Evolutionary conservation across 371 early-diverging fungal species (phyloP), one percentile per base, ranked within the genome.

Genomic region (Rhizopus microsporus): DNA sequence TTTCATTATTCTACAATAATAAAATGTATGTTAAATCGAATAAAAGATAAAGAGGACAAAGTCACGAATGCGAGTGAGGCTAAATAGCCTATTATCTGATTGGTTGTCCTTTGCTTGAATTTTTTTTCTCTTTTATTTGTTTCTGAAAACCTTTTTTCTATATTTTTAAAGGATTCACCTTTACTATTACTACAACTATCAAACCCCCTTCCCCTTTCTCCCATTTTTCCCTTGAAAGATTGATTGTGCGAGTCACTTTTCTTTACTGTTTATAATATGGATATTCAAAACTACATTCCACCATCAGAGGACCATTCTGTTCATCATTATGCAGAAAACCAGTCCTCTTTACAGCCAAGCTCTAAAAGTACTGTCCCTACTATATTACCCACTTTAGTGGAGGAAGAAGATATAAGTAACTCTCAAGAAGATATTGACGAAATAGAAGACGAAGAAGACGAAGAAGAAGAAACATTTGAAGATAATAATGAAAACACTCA

Each of bases 231-330:
- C 7, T 37, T 37, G 13, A 37, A 37, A 37, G 10, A 37, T 37
- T 42, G n/a, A n/a, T 42, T n/a, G 42, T 42, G 42, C 42, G n/a
- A 42, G 42, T 42, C 42, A 52, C 39, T 42, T 40, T 37, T 16
- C 23, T 23, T 23, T 23, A 23, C 23, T 42, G 1, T 47, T 43
- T 38, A n/a, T n/a, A 63, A 4, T 12, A 65, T 65, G 65, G 54
- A 65, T 56, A 65, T 65, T 56, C 63, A 60, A 65, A 60, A 54
- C 23, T 65, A 53, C 56, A 46, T 49, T 44, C 51, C 65, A 38
- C 37, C 48, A 13, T 52, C 51, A 16, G 57, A 60, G 53, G 65
- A 60, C 17, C 56, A 42, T 9, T 29, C 52, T 32, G 38, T 33
- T 23, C 54, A 17, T 46, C 57, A 52, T 53, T 65, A 60, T 39